Percentiles rank a stretch among this genome's conserved stretches.
Conservation (phyloP, 805 yeast species). For the Starmerella riodocensis region DNA sequence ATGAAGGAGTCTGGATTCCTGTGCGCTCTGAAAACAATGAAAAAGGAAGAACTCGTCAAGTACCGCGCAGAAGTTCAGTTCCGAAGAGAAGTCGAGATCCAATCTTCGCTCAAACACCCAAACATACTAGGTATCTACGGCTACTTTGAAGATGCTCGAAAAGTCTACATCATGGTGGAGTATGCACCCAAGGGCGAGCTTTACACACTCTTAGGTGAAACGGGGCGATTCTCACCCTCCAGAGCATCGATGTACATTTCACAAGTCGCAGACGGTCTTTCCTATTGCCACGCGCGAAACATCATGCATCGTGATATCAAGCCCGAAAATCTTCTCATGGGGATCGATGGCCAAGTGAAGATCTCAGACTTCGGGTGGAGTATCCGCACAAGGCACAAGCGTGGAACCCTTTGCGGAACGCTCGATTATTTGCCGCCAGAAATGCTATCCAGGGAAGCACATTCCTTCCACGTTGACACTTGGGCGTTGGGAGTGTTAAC, state of each 20-base stretch:
- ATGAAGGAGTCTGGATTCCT: constrained; percentile 64
- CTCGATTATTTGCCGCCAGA: constrained; percentile 92
- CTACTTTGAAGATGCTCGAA: constrained; percentile 65
- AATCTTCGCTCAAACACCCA: constrained; percentile 58
- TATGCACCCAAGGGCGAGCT: constrained; percentile 79
- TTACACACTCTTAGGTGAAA: constrained; percentile 49
- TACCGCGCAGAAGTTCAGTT: constrained; percentile 74
- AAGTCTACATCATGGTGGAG: constrained; percentile 76
- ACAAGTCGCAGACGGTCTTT: constrained; percentile 71
- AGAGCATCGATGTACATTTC: constrained; percentile 61
- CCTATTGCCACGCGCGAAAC: constrained; percentile 62
- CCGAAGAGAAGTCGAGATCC: constrained; percentile 84
- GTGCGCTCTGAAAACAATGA: constrained; percentile 87
- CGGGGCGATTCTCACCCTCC: constrained; percentile 54
- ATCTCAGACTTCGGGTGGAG: constrained; percentile 96
- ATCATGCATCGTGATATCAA: constrained; percentile 87
- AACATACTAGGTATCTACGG: constrained; percentile 73
- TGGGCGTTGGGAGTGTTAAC: constrained; percentile 88
- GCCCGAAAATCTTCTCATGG: constrained; percentile 78
- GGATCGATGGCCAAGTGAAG: constrained; percentile 55
- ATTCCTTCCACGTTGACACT: constrained; percentile 66
- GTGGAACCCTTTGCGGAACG: constrained; percentile 88
- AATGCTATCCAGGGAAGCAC: constrained; percentile 72
- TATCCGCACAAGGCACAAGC: constrained; percentile 47
- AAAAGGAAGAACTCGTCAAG: constrained; percentile 60